Conservation (phyloP, 176 grass and related monocot genomes). For the Dactylis glomerata region DNA sequence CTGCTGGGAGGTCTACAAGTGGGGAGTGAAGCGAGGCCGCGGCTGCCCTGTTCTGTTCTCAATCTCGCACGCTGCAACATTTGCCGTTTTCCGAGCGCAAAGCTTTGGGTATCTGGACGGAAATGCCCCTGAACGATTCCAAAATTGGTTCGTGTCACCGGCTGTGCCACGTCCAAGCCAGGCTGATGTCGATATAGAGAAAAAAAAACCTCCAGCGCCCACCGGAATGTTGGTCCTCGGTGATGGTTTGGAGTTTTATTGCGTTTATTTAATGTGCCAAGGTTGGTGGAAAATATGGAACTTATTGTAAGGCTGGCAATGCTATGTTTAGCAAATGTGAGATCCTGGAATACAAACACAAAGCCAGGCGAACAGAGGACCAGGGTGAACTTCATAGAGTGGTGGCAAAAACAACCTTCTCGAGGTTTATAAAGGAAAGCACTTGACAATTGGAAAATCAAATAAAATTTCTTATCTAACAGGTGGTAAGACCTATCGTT, state of each 20-base stretch:
- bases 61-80: conserved; percentile 17
- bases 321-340: no score
- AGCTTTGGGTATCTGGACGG: conserved; percentile 5
- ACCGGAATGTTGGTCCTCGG: not conserved
- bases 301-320: not conserved
- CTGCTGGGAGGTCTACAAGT: not conserved
- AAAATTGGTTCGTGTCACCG: conserved; percentile 21
- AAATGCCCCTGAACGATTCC: conserved; percentile 40
- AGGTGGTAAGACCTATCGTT: no score
- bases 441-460: no score
- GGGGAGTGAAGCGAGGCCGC: conserved; percentile 14
- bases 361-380: no score
- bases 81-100: conserved; percentile 39
- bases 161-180: not conserved
- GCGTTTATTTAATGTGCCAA: not conserved
- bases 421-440: no score
- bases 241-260: not conserved
- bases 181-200: not conserved
- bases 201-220: not conserved
- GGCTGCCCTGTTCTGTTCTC: not conserved
- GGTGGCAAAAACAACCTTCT: no score
- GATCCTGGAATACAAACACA: no score
- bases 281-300: not conserved
- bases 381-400: no score
- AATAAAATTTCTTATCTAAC: no score